phyloP scores from a whole-genome alignment of 2,329 filamentous ascomycete species.

The Sporothrix mexicana region DNA sequence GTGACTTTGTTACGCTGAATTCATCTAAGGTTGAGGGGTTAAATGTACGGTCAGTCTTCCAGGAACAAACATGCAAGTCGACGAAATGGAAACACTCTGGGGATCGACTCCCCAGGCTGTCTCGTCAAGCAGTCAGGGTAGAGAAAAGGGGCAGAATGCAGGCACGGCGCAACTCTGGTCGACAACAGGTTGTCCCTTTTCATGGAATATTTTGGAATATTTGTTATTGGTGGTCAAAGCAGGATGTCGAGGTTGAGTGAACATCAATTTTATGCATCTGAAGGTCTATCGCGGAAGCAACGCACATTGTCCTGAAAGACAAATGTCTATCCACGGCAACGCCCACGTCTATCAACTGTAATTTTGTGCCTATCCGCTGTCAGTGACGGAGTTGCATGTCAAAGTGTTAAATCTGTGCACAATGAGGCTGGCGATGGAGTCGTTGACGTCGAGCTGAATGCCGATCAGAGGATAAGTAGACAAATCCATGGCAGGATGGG shows the following conservation, averaged over 20 bases:
- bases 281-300: too few species aligned
- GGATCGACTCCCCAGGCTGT: neutral
- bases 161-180: slow-evolving; percentile 5
- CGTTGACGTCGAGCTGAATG: neutral
- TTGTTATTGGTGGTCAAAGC: too few species aligned
- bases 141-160: slow-evolving; percentile 15
- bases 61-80: neutral
- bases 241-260: too few species aligned
- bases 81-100: neutral
- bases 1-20: neutral
- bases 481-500: too few species aligned
- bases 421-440: neutral
- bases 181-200: too few species aligned
- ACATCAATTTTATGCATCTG: too few species aligned
- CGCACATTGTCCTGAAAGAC: too few species aligned
- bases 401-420: neutral
- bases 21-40: neutral
- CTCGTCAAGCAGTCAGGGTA: neutral
- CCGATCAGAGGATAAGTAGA: neutral
- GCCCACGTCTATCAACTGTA: too few species aligned
- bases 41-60: neutral
- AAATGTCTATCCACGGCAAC: too few species aligned
- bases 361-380: neutral
- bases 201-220: too few species aligned
- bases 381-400: neutral